Conservation (phyloP, 352 stramenopile genomes). For the Phytophthora foliorum region DNA sequence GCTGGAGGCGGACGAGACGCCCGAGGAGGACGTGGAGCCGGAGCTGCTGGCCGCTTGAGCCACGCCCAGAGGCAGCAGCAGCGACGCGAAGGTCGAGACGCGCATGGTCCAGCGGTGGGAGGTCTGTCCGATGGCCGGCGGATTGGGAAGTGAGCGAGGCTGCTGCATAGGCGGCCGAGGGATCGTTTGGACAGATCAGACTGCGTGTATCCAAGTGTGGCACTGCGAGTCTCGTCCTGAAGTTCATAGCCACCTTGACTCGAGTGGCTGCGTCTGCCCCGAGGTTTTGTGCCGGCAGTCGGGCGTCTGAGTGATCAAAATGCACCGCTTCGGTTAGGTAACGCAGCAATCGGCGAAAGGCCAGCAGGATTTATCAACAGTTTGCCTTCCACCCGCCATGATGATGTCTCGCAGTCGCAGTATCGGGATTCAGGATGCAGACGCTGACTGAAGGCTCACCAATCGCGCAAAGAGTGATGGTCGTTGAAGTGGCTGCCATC, state of each 20-base stretch:
- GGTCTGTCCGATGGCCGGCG: constrained; percentile 2
- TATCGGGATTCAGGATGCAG: constrained; percentile 20
- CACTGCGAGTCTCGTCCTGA: constrained; percentile 1
- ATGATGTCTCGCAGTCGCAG: too few species aligned
- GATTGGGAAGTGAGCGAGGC: constrained; percentile 19
- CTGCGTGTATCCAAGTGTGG: constrained; percentile 28
- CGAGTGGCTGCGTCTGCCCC: not conserved
- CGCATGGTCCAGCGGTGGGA: constrained; percentile 8
- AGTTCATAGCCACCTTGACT: too few species aligned
- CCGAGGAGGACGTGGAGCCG: constrained; percentile 15
- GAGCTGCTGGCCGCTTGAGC: constrained; percentile 16
- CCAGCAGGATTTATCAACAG: too few species aligned
- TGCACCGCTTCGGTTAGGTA: constrained; percentile 27
- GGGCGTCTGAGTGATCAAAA: constrained; percentile 27
- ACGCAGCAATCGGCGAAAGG: constrained; percentile 13
- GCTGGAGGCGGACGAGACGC: constrained; percentile 32
- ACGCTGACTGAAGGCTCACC: constrained; percentile 1
- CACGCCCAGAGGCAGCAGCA: constrained; percentile 30
- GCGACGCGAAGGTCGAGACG: constrained; percentile 16
- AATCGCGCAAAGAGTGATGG: constrained; percentile 13
- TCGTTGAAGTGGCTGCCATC: not conserved
- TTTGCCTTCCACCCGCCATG: too few species aligned
- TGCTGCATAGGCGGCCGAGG: constrained; percentile 13
- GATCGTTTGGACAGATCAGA: constrained; percentile 19
- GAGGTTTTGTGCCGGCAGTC: constrained; percentile 13